Evolutionary conservation across 2,329 filamentous ascomycete species (phyloP).

Genomic region (Aspergillus jensenii): DNA sequence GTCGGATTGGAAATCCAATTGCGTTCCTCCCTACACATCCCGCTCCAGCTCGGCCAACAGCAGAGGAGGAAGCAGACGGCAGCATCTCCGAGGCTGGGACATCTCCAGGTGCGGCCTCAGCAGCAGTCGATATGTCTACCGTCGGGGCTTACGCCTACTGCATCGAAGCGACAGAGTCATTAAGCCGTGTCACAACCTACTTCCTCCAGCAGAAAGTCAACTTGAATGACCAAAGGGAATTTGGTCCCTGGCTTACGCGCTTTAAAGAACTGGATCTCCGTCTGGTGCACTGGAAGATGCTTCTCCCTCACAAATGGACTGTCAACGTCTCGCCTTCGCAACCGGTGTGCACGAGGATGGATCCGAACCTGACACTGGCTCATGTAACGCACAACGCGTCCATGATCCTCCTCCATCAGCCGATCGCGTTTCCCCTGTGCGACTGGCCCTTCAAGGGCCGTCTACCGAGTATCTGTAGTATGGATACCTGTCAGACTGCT

Average conservation of each 20-base stretch:
- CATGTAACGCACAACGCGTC: constrained; percentile 53
- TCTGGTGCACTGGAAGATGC: constrained; percentile 50
- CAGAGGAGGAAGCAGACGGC: not conserved
- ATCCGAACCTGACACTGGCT: constrained; percentile 52
- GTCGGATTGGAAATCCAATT: constrained; percentile 41
- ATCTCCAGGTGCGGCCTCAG: constrained; percentile 14
- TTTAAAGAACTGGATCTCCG: constrained; percentile 52
- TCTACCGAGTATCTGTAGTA: constrained; percentile 48
- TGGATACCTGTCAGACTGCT: constrained; percentile 51
- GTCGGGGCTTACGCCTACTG: constrained; percentile 50
- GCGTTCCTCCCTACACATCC: constrained; percentile 35
- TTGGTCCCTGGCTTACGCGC: constrained; percentile 46
- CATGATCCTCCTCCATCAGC: constrained; percentile 52
- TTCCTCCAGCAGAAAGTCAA: constrained; percentile 49
- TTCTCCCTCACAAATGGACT: constrained; percentile 45
- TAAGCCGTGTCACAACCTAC: constrained; percentile 47
- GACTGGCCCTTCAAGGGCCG: constrained; percentile 33
- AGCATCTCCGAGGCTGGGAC: not conserved
- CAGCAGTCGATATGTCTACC: constrained; percentile 35
- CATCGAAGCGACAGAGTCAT: constrained; percentile 49
- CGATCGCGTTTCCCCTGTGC: constrained; percentile 46
- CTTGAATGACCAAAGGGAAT: constrained; percentile 39
- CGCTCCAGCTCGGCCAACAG: not conserved
- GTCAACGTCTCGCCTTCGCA: constrained; percentile 17
- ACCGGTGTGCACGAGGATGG: constrained; percentile 35